Conservation (phyloP, 345 rosid species). For the Cardamine chenopodiifolia region DNA sequence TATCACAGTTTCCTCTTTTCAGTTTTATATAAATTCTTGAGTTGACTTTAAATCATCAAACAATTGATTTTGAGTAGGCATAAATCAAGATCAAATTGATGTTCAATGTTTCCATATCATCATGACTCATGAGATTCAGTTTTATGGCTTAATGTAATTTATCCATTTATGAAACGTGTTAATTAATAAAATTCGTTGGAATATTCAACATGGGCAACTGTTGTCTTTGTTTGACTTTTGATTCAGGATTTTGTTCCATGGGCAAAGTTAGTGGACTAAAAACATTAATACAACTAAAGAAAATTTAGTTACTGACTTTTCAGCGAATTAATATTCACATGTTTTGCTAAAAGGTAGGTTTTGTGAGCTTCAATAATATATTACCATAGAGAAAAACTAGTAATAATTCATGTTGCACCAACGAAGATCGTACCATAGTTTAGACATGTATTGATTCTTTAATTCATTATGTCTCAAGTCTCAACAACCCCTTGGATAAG, state of each 20-base stretch:
- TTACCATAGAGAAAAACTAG: neutral
- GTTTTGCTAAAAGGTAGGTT: conserved; percentile 3
- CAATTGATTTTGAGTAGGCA: neutral
- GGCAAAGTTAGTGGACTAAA: conserved; percentile 16
- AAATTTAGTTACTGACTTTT: neutral
- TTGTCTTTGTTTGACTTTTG: conserved; percentile 23
- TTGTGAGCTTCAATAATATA: conserved; percentile 18
- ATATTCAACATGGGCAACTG: conserved; percentile 17
- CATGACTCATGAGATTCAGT: conserved; percentile 5
- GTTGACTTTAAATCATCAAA: neutral
- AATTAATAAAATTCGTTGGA: conserved; percentile 9
- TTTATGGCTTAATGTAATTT: neutral
- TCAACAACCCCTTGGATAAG: conserved; percentile 21
- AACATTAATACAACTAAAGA: neutral
- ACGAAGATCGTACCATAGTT: neutral
- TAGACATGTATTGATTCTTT: conserved; percentile 11
- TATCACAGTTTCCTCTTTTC: too few species aligned
- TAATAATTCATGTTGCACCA: neutral
- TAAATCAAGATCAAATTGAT: neutral
- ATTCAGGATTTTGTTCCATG: neutral
- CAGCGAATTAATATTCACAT: neutral
- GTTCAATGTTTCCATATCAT: conserved; percentile 6
- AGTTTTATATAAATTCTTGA: too few species aligned
- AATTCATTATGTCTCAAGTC: neutral
- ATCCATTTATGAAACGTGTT: neutral